Percentiles rank a stretch among this genome's conserved stretches.
phyloP scores from a whole-genome alignment of 1,284 basidiomycete genomes.

The Cutaneotrichosporon sp. region DNA sequence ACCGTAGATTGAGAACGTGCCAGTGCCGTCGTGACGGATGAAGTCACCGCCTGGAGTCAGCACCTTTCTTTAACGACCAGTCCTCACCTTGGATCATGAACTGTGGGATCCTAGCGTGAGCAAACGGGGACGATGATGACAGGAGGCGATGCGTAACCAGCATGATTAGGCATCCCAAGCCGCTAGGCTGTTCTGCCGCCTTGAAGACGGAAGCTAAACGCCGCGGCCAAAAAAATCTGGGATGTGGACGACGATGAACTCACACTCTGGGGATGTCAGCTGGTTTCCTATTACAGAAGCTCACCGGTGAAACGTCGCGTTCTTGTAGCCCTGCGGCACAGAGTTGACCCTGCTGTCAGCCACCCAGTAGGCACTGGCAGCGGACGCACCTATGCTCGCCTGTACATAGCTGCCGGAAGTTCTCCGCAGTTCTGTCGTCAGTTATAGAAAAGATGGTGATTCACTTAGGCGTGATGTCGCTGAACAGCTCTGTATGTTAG shows the following conservation, averaged over 20 bases:
- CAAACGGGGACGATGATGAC: not conserved
- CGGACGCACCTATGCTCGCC: slow-evolving; percentile 78
- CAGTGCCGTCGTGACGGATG: slow-evolving; percentile 86
- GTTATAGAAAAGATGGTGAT: slow-evolving; percentile 2
- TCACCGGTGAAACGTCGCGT: slow-evolving; percentile 85
- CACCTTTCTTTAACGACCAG: not conserved
- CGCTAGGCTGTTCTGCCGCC: too few species aligned
- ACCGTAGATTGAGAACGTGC: slow-evolving; percentile 91
- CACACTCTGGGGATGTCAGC: slow-evolving; percentile 23
- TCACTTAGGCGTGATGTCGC: slow-evolving; percentile 50
- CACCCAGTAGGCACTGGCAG: not conserved
- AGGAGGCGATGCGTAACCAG: too few species aligned
- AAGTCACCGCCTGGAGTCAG: slow-evolving; percentile 63
- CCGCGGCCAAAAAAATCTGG: too few species aligned
- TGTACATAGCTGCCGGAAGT: slow-evolving; percentile 95
- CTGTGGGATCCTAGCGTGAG: slow-evolving; percentile 53
- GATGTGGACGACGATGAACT: not conserved
- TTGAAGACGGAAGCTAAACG: too few species aligned
- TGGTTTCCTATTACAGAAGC: slow-evolving; percentile 24
- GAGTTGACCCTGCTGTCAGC: slow-evolving; percentile 66
- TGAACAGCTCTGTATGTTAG: slow-evolving; percentile 42
- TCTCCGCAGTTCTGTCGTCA: slow-evolving; percentile 78
- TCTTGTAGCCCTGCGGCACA: slow-evolving; percentile 84
- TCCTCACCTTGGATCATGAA: slow-evolving; percentile 46
- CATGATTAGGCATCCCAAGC: too few species aligned